phyloP scores from a whole-genome alignment of 352 stramenopile species.

The Globisporangium barbulae region DNA sequence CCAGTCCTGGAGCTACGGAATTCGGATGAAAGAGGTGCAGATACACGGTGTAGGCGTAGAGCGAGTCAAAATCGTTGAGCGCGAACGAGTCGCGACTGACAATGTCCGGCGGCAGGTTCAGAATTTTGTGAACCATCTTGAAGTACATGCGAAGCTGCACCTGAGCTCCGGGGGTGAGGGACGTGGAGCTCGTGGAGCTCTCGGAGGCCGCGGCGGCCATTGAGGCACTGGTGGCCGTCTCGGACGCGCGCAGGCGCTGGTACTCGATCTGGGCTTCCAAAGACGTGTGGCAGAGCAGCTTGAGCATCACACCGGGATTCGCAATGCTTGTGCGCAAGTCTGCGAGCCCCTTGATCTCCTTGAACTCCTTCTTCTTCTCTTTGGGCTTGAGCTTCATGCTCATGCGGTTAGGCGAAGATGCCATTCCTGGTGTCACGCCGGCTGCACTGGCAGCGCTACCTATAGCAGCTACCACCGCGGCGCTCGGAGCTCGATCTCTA shows the following conservation, averaged over 20 bases:
- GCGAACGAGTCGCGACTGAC: conserved; percentile 66
- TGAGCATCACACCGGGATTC: conserved; percentile 64
- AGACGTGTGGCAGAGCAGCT: conserved; percentile 65
- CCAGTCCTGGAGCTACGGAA: conserved; percentile 42
- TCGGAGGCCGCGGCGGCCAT: conserved; percentile 27
- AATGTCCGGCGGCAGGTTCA: conserved; percentile 61
- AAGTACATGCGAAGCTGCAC: conserved; percentile 74
- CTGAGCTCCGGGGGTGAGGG: conserved; percentile 45
- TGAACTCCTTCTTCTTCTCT: conserved; percentile 66
- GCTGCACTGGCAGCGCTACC: neutral
- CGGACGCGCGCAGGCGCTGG: conserved; percentile 39
- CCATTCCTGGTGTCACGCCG: neutral
- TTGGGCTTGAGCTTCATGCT: conserved; percentile 32
- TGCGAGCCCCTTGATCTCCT: conserved; percentile 62
- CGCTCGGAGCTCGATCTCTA: neutral
- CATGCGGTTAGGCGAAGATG: neutral
- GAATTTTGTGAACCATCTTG: conserved; percentile 44
- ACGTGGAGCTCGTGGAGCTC: conserved; percentile 53
- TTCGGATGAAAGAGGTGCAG: conserved; percentile 67
- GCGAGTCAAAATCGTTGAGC: conserved; percentile 69
- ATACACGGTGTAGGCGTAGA: conserved; percentile 64
- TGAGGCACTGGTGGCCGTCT: conserved; percentile 23
- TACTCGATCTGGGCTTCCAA: conserved; percentile 50
- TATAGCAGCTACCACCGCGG: neutral
- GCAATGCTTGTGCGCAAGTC: conserved; percentile 51